Evolutionary conservation across 176 grass and related monocot genomes (phyloP).

Genomic region (Otatea glauca): DNA sequence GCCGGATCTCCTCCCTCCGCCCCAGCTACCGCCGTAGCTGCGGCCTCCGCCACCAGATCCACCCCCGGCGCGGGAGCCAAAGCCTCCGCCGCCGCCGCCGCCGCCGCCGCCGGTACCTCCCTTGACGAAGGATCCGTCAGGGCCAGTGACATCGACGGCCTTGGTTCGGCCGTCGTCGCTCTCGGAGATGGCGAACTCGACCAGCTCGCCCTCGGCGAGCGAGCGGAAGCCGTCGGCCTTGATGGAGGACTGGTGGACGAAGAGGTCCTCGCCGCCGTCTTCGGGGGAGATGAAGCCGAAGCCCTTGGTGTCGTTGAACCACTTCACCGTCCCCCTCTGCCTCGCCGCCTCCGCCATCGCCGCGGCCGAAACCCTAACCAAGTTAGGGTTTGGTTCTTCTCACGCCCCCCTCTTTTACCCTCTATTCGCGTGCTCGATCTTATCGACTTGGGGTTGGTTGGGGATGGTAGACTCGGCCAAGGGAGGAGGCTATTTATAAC

Average conservation of each 20-base stretch:
- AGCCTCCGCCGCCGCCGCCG: not conserved
- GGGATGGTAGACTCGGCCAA: conserved; percentile 24
- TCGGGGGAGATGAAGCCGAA: conserved; percentile 93
- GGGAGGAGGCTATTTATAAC: conserved; percentile 51
- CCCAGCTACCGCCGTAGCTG: conserved; percentile 53
- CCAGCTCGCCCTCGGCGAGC: conserved; percentile 78
- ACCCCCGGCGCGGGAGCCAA: conserved; percentile 48
- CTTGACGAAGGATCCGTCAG: conserved; percentile 82
- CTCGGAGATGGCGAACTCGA: conserved; percentile 68
- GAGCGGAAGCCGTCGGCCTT: conserved; percentile 86
- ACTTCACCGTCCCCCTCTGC: conserved; percentile 76
- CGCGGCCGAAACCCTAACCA: conserved; percentile 49
- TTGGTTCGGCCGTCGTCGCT: conserved; percentile 84
- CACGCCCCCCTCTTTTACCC: not conserved
- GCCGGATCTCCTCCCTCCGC: conserved; percentile 54
- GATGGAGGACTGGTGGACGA: conserved; percentile 96
- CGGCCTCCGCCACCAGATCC: conserved; percentile 48
- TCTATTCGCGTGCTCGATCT: conserved; percentile 17
- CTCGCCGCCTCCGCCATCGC: conserved; percentile 59
- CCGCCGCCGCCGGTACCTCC: conserved; percentile 51
- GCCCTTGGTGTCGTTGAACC: conserved; percentile 96
- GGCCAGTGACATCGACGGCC: conserved; percentile 93
- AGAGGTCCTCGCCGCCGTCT: conserved; percentile 86
- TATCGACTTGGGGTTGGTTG: conserved; percentile 41
- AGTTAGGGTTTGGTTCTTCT: conserved; percentile 15